phyloP scores from a whole-genome alignment of 208 protist species.

The Leptomonas seymouri region DNA sequence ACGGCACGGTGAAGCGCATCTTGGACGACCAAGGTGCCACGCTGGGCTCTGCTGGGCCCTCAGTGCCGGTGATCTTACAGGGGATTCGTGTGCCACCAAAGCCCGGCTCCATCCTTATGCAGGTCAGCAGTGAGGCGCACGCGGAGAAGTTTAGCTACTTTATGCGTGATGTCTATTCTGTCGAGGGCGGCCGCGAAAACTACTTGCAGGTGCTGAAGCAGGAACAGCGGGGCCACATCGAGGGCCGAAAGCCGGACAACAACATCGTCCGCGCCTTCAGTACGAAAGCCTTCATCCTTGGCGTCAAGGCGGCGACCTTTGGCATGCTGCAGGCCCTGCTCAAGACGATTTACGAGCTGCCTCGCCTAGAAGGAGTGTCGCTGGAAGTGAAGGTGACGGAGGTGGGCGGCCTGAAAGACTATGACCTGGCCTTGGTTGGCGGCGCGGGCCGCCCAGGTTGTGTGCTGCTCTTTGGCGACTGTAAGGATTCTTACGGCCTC shows the following conservation, averaged over 20 bases:
- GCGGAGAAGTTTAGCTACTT: slow-evolving; percentile 87
- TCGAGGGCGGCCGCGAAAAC: slow-evolving; percentile 76
- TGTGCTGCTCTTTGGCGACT: slow-evolving; percentile 85
- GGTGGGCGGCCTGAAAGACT: slow-evolving; percentile 73
- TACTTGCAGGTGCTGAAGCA: slow-evolving; percentile 86
- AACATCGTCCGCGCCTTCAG: slow-evolving; percentile 78
- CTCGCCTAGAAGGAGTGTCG: slow-evolving; percentile 74
- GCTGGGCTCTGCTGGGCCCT: slow-evolving; percentile 68
- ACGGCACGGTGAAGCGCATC: slow-evolving; percentile 70
- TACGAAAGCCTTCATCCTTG: slow-evolving; percentile 67
- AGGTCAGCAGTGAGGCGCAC: slow-evolving; percentile 87
- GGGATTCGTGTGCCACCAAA: slow-evolving; percentile 84
- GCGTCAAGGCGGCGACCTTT: slow-evolving; percentile 88
- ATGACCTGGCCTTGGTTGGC: slow-evolving; percentile 69
- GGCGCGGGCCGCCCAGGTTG: slow-evolving; percentile 69
- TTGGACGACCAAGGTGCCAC: slow-evolving; percentile 66
- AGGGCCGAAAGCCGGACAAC: slow-evolving; percentile 87
- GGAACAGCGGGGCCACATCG: slow-evolving; percentile 73
- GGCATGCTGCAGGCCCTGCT: slow-evolving; percentile 91
- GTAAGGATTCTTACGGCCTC: slow-evolving; percentile 57
- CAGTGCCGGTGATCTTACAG: slow-evolving; percentile 75
- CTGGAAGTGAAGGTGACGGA: slow-evolving; percentile 77
- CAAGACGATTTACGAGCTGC: slow-evolving; percentile 86
- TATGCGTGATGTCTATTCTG: slow-evolving; percentile 86
- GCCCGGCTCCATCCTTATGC: slow-evolving; percentile 81